Evolutionary conservation across 2,329 filamentous ascomycete genomes (phyloP).

Genomic region (Purpureocillium lavendulum): DNA sequence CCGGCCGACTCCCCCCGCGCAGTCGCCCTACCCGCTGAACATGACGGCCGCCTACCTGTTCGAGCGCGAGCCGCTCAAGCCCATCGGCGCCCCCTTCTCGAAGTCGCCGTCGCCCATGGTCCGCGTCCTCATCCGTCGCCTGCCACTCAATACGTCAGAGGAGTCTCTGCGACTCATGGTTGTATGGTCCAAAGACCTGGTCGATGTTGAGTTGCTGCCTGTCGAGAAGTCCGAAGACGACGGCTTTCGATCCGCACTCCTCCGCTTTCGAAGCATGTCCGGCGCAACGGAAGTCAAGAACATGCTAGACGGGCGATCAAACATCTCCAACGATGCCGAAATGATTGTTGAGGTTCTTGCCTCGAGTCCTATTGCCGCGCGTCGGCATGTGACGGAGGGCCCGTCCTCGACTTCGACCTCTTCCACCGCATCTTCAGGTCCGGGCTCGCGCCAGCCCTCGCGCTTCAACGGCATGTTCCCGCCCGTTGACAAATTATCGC

Average conservation of each 20-base stretch:
- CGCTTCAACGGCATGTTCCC: constrained; percentile 57
- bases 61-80: constrained; percentile 33
- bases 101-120: constrained; percentile 24
- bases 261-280: constrained; percentile 43
- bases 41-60: constrained; percentile 19
- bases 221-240: constrained; percentile 39
- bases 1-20: constrained; percentile 20
- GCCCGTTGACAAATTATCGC: constrained; percentile 51
- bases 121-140: constrained; percentile 42
- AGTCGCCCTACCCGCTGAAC: constrained; percentile 23
- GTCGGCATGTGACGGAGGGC: constrained; percentile 16
- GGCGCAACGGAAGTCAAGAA: constrained; percentile 49
- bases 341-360: constrained; percentile 51
- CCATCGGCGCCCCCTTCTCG: constrained; percentile 30
- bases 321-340: constrained; percentile 39
- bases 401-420: constrained; percentile 12
- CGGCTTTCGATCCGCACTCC: constrained; percentile 41
- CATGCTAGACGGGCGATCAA: constrained; percentile 48
- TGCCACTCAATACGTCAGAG: constrained; percentile 45
- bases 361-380: constrained; percentile 24
- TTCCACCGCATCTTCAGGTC: constrained; percentile 29
- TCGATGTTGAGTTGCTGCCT: constrained; percentile 41
- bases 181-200: constrained; percentile 48
- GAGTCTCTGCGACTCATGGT: constrained; percentile 49
- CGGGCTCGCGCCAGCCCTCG: constrained; percentile 42